Base-by-base conservation (phyloP, 768 basidiomycete species). In the Mrakia blollopis region DNA sequence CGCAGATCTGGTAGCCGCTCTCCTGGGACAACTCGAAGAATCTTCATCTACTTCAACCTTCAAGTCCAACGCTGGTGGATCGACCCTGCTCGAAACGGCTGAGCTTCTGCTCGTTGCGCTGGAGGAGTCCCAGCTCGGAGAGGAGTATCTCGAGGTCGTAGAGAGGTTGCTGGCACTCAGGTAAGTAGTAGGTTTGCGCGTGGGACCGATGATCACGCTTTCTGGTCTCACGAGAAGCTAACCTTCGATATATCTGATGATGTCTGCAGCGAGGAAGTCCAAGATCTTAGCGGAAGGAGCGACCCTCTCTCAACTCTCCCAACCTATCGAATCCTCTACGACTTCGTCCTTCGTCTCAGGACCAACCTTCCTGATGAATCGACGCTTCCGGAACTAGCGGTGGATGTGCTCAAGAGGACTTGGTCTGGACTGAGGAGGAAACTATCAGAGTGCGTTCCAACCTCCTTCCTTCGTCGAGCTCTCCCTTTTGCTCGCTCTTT, bases 351-450 rank as follows among this genome's bases (percentile, higher is more conserved):
- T 14, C 72, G 52, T 7, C n/a, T 78, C 14, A 21, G 65, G 23
- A 16, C 39, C 18, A 39, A 35, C 11, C 61, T 75, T 9, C 73
- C 73, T 0, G 21, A 41, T 16, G 30, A 18, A 18, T 52, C 73
- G 23, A 63, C 63, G 4, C 77, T 75, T 47, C 69, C 67, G 0
- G 44, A 70, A 10, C 25, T 78, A 8, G 77, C 69, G 14, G 11
- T 30, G n/a, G 77, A 71, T 25, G 37, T 78, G 18, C 39, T 67
- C 3, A 28, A 47, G 52, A 54, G 62, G 47, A 78, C 77, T 14
- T 78, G 77, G 77, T 32, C 47, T 60, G 54, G 54, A 9, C 23
- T 76, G 23, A 76, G 54, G 41, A 69, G 47, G 69, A 76, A 44
- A 30, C 57, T 69, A 1, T 69, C 68, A 16, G 75, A 76, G 75